Percentiles rank a stretch among this genome's conserved stretches.
These are phyloP conservation scores for Eimeria brunetti DNA, from an alignment of 169 alveolate genomes.

Conservation along the genomic window DNA sequence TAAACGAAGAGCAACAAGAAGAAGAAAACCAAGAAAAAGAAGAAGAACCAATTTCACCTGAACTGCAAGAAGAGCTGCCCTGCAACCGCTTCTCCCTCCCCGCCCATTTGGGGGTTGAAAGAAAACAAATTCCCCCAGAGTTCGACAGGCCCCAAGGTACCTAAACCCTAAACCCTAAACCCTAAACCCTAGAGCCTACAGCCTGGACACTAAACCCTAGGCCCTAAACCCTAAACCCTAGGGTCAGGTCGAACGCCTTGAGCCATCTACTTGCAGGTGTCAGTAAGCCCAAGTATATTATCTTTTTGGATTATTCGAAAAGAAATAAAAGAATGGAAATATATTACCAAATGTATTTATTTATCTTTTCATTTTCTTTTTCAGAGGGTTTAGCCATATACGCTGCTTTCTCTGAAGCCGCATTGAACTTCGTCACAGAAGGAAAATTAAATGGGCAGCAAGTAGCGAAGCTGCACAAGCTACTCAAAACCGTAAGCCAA, in stretches of 20 bases:
- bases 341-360: too few relatives aligned
- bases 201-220: not conserved
- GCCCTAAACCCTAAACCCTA: conserved; percentile 38
- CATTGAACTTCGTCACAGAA: conserved; percentile 10
- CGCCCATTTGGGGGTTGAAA: not conserved
- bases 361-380: not conserved
- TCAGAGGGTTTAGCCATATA: not conserved
- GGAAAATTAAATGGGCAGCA: not conserved
- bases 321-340: too few relatives aligned
- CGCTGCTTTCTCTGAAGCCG: conserved; percentile 32
- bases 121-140: not conserved
- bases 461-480: not conserved
- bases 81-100: not conserved
- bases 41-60: not conserved
- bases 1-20: too few relatives aligned
- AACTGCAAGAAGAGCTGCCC: not conserved
- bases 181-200: not conserved
- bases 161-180: conserved; percentile 21
- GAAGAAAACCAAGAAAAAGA: not conserved
- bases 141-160: conserved; percentile 32
- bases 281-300: not conserved
- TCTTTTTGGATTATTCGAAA: not conserved
- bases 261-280: too few relatives aligned
- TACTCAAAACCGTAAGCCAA: not conserved
- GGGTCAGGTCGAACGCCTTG: too few relatives aligned